Conservation (phyloP, 1,284 basidiomycete species). For the Leucoagaricus sp. region DNA sequence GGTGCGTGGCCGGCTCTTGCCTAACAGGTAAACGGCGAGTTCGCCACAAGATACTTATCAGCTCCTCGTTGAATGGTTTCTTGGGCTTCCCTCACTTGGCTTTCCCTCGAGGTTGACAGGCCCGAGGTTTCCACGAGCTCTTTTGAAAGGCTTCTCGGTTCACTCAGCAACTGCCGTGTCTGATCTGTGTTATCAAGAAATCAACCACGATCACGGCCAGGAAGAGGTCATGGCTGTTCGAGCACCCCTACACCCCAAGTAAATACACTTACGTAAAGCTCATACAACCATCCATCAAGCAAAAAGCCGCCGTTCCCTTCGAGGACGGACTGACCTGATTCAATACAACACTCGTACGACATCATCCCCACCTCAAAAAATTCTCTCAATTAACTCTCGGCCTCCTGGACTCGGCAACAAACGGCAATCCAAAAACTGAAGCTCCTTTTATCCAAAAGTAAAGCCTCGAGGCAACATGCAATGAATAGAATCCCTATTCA, state of each 20-base stretch:
- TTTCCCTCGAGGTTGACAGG: neutral
- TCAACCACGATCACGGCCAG: too few species aligned
- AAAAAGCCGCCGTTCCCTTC: too few species aligned
- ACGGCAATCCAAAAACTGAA: neutral
- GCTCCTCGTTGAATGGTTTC: neutral
- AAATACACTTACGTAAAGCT: too few species aligned
- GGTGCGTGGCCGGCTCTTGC: neutral
- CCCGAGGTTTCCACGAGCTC: too few species aligned
- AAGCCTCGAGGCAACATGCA: neutral
- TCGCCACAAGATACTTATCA: neutral
- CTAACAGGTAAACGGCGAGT: neutral
- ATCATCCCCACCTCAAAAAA: neutral
- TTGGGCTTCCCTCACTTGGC: neutral
- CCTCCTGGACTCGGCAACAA: neutral
- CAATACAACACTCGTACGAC: neutral
- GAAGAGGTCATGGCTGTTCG: too few species aligned
- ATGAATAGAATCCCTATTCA: neutral
- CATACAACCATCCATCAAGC: too few species aligned
- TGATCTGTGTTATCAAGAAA: too few species aligned
- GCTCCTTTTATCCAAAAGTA: neutral
- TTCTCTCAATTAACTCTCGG: neutral
- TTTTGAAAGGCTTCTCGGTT: neutral
- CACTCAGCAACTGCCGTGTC: neutral
- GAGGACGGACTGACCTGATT: too few species aligned
- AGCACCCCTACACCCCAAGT: too few species aligned